Evolutionary conservation across 179 eudicot species (phyloP), one percentile per base, ranked within the genome.

Genomic region (Corrigiola litoralis): DNA sequence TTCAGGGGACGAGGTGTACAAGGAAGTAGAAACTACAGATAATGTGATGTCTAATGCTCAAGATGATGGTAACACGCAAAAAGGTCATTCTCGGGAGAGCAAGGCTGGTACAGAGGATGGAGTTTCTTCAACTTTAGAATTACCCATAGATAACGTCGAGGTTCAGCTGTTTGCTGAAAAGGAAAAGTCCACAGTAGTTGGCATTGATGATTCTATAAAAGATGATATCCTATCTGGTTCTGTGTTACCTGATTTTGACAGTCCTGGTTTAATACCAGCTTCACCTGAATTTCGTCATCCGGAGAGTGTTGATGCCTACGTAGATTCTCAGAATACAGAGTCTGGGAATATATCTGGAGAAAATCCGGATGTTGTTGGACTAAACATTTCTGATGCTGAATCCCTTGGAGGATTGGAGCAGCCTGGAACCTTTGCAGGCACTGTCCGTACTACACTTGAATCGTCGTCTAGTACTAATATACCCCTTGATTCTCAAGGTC

Each of bases 1-100:
- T 44, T 76, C 83, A 56, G 85, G 72, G 67, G 81, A 83, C 31
- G 79, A 73, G 28, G 71, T 61, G 61, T 11, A 11, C 36, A 0
- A 12, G 44, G 70, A 67, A 16, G 69, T 45, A 62, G 67, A 62
- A 31, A 45, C 54, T 52, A 24, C 17, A 28, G 71, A 23, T 54
- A 72, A 77, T 16, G 81, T 31, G 21, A 61, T 58, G 67, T 61
- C 64, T 66, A 60, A 29, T 40, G 72, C 54, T 69, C 76, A 72
- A 71, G 80, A 76, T 55, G 80, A 81, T 63, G 68, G 53, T 63
- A 60, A 72, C 38, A 55, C 45, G 48, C 60, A 58, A 33, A 80
- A 72, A 7, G 65, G 49, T 47, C 23, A 45, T 52, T n/a, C 38
- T 76, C 36, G 66, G 33, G 78, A 69, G 54, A 64, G 73, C 64